phyloP scores from a whole-genome alignment of 2,329 filamentous ascomycete species.

The Aspergillus sp. region DNA sequence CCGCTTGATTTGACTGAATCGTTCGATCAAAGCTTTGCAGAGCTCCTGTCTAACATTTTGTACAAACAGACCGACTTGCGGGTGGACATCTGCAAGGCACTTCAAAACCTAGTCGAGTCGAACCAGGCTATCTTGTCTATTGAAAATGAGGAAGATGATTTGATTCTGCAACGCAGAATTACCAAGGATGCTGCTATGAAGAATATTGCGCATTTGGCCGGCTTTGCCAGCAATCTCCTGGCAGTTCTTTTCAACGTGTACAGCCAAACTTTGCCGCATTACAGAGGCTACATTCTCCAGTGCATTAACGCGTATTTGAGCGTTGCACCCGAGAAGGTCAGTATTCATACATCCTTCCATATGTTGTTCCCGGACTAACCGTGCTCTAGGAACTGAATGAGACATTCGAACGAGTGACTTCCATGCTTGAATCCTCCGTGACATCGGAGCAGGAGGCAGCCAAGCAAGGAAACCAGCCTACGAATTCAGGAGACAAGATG shows the following conservation, averaged over 20 bases:
- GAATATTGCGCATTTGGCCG: conserved; percentile 78
- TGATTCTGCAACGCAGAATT: conserved; percentile 76
- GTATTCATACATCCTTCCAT: conserved; percentile 4
- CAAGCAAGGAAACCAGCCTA: conserved; percentile 63
- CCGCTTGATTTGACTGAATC: conserved; percentile 74
- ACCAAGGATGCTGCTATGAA: conserved; percentile 71
- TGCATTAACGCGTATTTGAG: conserved; percentile 95
- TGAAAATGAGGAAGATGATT: conserved; percentile 66
- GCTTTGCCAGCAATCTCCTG: conserved; percentile 82
- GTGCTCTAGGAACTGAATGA: conserved; percentile 68
- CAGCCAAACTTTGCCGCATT: conserved; percentile 90
- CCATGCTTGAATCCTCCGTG: conserved; percentile 75
- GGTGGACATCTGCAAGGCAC: conserved; percentile 78
- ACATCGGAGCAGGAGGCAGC: conserved; percentile 62
- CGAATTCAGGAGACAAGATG: conserved; percentile 68
- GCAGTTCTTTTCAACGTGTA: conserved; percentile 99
- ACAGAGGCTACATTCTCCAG: conserved; percentile 83
- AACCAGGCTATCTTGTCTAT: conserved; percentile 77
- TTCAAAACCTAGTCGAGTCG: conserved; percentile 87
- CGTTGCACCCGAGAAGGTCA: conserved; percentile 67
- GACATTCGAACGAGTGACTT: conserved; percentile 83
- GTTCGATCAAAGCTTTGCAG: conserved; percentile 86
- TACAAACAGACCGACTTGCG: conserved; percentile 90
- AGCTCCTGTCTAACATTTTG: conserved; percentile 84
- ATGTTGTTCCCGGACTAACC: neutral